Conservation (phyloP, 768 basidiomycete species). For the Gloeophyllum trabeum region DNA sequence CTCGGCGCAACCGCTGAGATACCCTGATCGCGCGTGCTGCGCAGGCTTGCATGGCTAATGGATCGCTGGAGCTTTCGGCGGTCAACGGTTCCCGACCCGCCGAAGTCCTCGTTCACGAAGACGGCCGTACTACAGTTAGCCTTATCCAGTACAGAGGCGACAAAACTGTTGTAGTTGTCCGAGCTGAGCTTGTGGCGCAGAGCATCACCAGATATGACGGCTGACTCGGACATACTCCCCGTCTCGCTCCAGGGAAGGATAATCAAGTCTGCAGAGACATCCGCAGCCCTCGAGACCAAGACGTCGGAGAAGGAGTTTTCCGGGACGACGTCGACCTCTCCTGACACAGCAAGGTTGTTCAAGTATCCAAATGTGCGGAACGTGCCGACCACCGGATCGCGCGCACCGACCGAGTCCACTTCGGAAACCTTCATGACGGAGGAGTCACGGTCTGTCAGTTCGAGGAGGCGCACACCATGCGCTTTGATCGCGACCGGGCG, state of each 20-base stretch:
- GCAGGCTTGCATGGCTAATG: slow-evolving; percentile 45
- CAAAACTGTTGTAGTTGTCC: slow-evolving; percentile 52
- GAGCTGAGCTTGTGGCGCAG: slow-evolving; percentile 9
- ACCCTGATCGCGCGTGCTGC: slow-evolving; percentile 72
- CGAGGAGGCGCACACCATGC: slow-evolving; percentile 79
- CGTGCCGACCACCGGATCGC: slow-evolving; percentile 62
- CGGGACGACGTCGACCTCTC: slow-evolving; percentile 68
- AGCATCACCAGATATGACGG: slow-evolving; percentile 2
- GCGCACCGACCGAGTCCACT: slow-evolving; percentile 54
- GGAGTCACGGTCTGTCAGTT: slow-evolving; percentile 81
- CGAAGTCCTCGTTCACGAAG: too few species aligned
- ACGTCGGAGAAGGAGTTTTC: slow-evolving; percentile 46
- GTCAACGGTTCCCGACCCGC: slow-evolving; percentile 73
- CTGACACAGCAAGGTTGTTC: slow-evolving; percentile 51
- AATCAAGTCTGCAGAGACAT: slow-evolving; percentile 57
- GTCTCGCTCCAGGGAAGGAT: slow-evolving; percentile 68
- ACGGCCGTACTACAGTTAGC: too few species aligned
- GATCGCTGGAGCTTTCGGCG: slow-evolving; percentile 31
- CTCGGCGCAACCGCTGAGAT: slow-evolving; percentile 63
- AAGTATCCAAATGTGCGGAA: slow-evolving; percentile 73
- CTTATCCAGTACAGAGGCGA: too few species aligned
- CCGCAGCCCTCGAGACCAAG: slow-evolving; percentile 54
- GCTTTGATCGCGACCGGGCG: slow-evolving; percentile 26
- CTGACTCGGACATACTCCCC: slow-evolving; percentile 1
- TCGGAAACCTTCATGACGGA: slow-evolving; percentile 77